Base-by-base conservation (phyloP, 1,284 basidiomycete genomes). In the Coniferiporia sulphurascens region DNA sequence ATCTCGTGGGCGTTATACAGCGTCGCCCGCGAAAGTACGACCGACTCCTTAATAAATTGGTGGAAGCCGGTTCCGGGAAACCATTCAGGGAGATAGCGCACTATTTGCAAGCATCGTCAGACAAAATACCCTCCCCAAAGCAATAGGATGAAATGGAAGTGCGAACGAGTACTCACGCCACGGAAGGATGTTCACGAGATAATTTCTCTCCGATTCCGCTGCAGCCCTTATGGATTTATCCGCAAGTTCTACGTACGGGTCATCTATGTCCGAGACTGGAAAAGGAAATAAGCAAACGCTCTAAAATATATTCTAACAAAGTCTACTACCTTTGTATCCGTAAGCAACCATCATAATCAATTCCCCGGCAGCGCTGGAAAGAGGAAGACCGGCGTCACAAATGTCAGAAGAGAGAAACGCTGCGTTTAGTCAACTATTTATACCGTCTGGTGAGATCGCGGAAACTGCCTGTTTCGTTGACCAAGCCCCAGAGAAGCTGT, bases 1-100 rank as follows among this genome's bases (percentile, higher is more conserved):
- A 63, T 41, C 27, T 55, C 44, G 19, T 50, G 45, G 1, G 56
- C 56, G 4, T 35, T 32, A 21, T 52, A 13, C 43, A 34, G 45
- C 52, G 60, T 63, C 17, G 12, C 55, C 55, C n/a, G 44, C 41
- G 53, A 52, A 17, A 38, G 41, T 17, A 32, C n/a, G 73, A 64
- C 80, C 74, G 13, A 85, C 83, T 53, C 72, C 72, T n/a, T 82
- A 76, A 45, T 81, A 79, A 78, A 83, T 77, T 45, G 81, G 74
- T 17, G 72, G 65, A 53, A 86, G 9, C 43, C 54, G 6, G 58
- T 35, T 10, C 61, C 61, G 12, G 61, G 61, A 27, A 62, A 56
- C 61, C 61, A 62, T n/a, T 32, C 27, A 5, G 61, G 61, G 6
- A 62, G 45, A 46, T 56, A 60, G 13, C 41, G 51, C 19, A 62